Evolutionary conservation across 2,329 filamentous ascomycete genomes (phyloP), one percentile per base, ranked within the genome.

Genomic region (Sporothrix inflata): DNA sequence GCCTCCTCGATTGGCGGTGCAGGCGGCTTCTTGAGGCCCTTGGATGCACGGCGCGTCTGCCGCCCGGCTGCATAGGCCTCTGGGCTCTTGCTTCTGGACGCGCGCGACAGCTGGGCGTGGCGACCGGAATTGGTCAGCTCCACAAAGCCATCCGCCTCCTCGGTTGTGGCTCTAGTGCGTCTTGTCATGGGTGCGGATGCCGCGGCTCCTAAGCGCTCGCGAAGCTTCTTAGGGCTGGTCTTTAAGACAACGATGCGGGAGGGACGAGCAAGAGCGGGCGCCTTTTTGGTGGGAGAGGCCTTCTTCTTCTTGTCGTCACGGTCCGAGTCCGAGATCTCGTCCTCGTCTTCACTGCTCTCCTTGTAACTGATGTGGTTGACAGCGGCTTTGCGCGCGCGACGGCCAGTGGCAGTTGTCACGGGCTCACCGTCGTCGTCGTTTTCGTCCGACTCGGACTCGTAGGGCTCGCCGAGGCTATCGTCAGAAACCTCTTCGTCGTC

Each of bases 61-160:
- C 69, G 45, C 4, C 66, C 70, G 2, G 79, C 81, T 11, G 75
- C 79, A 38, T 84, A 83, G 16, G 80, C 77, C 74, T 91, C 88
- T 0, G 89, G 88, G 73, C 87, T 89, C 75, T 82, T 84, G 75
- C 87, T 90, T 71, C 87, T 87, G 55, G 85, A 84, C 21, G 81
- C 81, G 51, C 86, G 83, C 40, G 84, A 80, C 1, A 82, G 78
- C 53, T 83, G 83, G 24, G 84, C 85, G 74, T 91, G 88, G 72
- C 83, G 85, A n/a, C 89, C 89, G 8, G 89, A 90, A 75, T 84
- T 87, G 6, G 88, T 87, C 16, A 91, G 81, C 76, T 90, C 87
- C 4, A 89, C 78, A 7, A 89, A 83, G 57, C 89, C 86, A 40
- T 86, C 85, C 0, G 83, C 82, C 63, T 89, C 87, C 60, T 85